Percentiles rank a stretch among this genome's conserved stretches.
Evolutionary conservation across 441 rosid species (phyloP).

Genomic region (Erodium moschatum): DNA sequence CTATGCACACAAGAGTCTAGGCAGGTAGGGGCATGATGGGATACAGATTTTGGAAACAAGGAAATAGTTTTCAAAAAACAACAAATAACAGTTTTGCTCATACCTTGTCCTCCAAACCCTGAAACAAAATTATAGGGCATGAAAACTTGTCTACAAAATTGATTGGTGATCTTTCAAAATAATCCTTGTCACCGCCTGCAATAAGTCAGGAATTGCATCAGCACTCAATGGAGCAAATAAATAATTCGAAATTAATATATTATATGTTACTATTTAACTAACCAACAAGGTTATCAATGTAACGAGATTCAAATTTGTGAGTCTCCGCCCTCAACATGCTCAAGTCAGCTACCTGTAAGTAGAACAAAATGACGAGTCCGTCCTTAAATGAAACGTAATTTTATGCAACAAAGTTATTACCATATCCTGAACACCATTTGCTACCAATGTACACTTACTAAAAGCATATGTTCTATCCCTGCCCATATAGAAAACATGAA

Average conservation of each 20-base stretch:
- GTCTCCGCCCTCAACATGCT: constrained; percentile 65
- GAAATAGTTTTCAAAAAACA: background rate
- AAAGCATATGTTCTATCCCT: background rate
- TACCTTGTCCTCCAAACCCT: constrained; percentile 93
- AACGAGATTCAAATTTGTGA: constrained; percentile 76
- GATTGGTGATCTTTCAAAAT: constrained; percentile 67
- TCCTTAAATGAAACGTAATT: background rate
- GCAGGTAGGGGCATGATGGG: no score
- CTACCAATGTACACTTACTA: background rate
- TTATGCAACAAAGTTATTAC: no score
- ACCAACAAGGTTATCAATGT: constrained; percentile 85
- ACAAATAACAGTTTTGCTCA: background rate
- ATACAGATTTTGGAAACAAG: background rate
- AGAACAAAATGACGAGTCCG: background rate
- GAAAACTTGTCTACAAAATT: constrained; percentile 69
- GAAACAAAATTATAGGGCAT: constrained; percentile 86
- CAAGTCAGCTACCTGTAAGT: constrained; percentile 63
- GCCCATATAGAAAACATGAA: background rate
- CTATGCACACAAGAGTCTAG: no score
- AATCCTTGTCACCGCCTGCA: constrained; percentile 60
- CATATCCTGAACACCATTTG: background rate
- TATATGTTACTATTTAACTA: constrained; percentile 20
- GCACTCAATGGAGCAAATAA: constrained; percentile 10
- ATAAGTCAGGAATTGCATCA: constrained; percentile 8
- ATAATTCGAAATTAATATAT: background rate